Evolutionary conservation across 768 basidiomycete species (phyloP), one percentile per base, ranked within the genome.

Genomic region (Lactarius pseudohatsudake): DNA sequence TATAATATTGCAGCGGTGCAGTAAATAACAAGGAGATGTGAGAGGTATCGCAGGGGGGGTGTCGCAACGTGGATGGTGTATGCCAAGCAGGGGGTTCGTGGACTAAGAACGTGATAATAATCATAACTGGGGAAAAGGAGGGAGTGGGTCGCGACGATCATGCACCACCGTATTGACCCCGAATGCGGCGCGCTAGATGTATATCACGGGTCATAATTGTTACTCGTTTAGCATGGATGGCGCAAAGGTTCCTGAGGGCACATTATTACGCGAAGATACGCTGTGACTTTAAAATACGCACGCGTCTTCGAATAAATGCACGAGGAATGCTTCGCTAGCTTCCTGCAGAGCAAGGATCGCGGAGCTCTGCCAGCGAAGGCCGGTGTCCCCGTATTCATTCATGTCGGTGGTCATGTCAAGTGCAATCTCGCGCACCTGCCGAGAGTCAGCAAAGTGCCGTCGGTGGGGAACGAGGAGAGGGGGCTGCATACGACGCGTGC

Each of bases 241-340:
- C 96, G 74, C 97, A 99, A 40, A 97, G 80, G 76, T 98, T 97
- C 53, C 95, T 97, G 59, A 16, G 56, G 57, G 45, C 40, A 20
- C 6, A 60, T 56, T n/a, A 55, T 32, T 38, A 16, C 43, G 9
- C 54, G 62, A 65, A 40, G 65, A 67, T 20, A 41, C 58, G 53
- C 28, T 16, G 38, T 28, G 41, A 40, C 20, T 22, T n/a, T 30
- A n/a, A 57, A 50, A 61, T 38, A 92, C 95, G 81, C 77, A 98
- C 93, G 96, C 94, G 78, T 99, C 97, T 78, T 99, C 97, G 69
- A 99, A 98, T 54, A 98, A 79, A 78, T 98, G 96, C 22, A 99
- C 93, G 20, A 98, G 81, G 72, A 86, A 97, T 16, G 95, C 94
- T 76, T 97, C 95, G 28, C 95, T 94, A 15, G 97, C 97, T 77